Evolutionary conservation across 106 monocot genomes (phyloP), one percentile per base, ranked within the genome.

Genomic region (Chionographis japonica): DNA sequence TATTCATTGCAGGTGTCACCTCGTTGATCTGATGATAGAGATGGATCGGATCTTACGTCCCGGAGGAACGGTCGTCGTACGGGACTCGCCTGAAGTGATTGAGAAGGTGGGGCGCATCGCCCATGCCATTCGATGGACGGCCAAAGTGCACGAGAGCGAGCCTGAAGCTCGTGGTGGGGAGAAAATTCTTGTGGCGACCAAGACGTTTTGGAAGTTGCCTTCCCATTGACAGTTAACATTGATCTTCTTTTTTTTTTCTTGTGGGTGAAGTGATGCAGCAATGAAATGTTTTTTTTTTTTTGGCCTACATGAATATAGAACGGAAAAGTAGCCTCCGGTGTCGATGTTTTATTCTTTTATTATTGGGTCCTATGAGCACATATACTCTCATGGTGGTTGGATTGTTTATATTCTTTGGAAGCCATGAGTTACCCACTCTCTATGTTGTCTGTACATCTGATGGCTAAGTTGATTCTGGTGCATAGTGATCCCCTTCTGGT

Each of bases 31-130:
- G 52, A 80, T 92, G 80, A 66, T 98, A 64, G 97, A 98, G 71
- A 98, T 92, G 84, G 92, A 98, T 68, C 79, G 97, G 15, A 89
- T 98, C 41, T 58, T 98, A 64, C 86, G 89, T 13, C 97, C 92
- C 60, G 83, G 81, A 83, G 92, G 97, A 75, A 89, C 75, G 8
- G 92, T 65, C 2, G 72, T 97, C 40, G 81, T 97, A 19, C 79
- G 89, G 37, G 92, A 87, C 18, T 57, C 68, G 18, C 65, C 77
- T 3, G 84, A 87, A 56, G 74, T 77, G 19, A 85, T 92, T 3
- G 80, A 92, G 37, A 98, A 83, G 74, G 75, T 87, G 39, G 72
- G 52, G 4, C 75, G 74, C 14, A 66, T 92, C 43, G 84, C 89
- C 4, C 75, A 55, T 60, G 86, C 84, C 8, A 82, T 92, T 2